Evolutionary conservation across 768 basidiomycete species (phyloP).

Genomic region (Coprinopsis strossmayeri): DNA sequence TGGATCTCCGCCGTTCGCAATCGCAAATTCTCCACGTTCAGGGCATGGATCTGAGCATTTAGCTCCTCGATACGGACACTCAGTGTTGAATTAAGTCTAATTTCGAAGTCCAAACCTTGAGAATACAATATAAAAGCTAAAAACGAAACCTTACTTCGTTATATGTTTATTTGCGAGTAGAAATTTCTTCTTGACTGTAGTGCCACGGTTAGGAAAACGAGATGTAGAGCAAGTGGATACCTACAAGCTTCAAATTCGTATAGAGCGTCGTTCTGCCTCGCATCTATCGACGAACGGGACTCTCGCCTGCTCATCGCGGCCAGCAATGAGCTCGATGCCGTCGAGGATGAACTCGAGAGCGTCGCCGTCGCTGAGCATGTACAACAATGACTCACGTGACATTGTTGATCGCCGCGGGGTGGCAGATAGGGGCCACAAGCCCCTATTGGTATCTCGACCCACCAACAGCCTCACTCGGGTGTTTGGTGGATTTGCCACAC

Average conservation of each 20-base stretch:
- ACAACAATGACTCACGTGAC: not conserved
- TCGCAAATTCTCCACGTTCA: slow-evolving; percentile 78
- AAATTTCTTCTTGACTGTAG: slow-evolving; percentile 86
- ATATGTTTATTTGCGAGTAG: slow-evolving; percentile 88
- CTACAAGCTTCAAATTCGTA: slow-evolving; percentile 82
- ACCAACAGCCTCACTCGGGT: too few relatives aligned
- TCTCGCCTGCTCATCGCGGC: slow-evolving; percentile 49
- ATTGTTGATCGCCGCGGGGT: slow-evolving; percentile 3
- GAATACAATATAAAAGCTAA: slow-evolving; percentile 2
- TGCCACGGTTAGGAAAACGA: slow-evolving; percentile 27
- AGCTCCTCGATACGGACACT: slow-evolving; percentile 82
- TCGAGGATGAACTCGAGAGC: not conserved
- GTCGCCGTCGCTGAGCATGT: not conserved
- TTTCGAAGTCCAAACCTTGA: not conserved
- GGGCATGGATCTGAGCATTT: slow-evolving; percentile 74
- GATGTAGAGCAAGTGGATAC: slow-evolving; percentile 30
- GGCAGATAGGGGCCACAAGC: too few relatives aligned
- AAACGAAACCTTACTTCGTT: slow-evolving; percentile 56
- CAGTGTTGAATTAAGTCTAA: slow-evolving; percentile 78
- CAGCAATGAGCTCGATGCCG: not conserved
- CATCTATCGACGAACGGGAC: slow-evolving; percentile 56
- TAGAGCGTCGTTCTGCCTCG: slow-evolving; percentile 71
- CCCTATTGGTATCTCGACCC: too few relatives aligned
- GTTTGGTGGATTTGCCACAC: too few relatives aligned
- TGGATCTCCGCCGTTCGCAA: slow-evolving; percentile 77